Evolutionary conservation across 257 asterid genomes (phyloP).

Genomic region (Phtheirospermum japonicum): DNA sequence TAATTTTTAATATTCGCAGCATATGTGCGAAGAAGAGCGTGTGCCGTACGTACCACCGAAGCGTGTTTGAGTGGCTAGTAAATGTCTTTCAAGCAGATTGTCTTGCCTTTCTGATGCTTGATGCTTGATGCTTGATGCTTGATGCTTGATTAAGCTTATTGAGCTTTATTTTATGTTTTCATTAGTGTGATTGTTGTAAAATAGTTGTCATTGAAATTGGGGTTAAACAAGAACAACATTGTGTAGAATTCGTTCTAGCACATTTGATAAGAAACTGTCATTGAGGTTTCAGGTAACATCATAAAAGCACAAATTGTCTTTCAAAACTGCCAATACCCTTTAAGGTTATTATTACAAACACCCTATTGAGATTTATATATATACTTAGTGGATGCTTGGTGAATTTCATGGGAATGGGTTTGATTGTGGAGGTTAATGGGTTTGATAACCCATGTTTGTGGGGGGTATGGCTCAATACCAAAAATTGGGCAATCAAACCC

Average conservation of each 20-base stretch:
- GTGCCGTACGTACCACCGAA: conserved; percentile 74
- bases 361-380: too few relatives aligned
- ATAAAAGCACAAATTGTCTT: too few relatives aligned
- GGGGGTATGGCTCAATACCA: too few relatives aligned
- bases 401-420: too few relatives aligned
- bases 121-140: background rate
- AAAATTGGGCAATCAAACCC: too few relatives aligned
- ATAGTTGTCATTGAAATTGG: background rate
- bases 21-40: conserved; percentile 67
- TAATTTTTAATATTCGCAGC: conserved; percentile 42
- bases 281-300: too few relatives aligned
- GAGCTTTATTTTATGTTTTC: background rate
- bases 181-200: background rate
- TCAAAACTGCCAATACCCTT: too few relatives aligned
- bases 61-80: conserved; percentile 38
- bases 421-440: too few relatives aligned
- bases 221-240: background rate
- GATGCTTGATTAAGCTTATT: background rate
- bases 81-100: conserved; percentile 7
- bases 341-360: too few relatives aligned
- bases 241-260: background rate
- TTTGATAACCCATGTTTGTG: too few relatives aligned
- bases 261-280: too few relatives aligned
- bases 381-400: too few relatives aligned
- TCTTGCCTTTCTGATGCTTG: background rate